phyloP scores from a whole-genome alignment of 164 flowering plant species.

The Sextonia rubra region DNA sequence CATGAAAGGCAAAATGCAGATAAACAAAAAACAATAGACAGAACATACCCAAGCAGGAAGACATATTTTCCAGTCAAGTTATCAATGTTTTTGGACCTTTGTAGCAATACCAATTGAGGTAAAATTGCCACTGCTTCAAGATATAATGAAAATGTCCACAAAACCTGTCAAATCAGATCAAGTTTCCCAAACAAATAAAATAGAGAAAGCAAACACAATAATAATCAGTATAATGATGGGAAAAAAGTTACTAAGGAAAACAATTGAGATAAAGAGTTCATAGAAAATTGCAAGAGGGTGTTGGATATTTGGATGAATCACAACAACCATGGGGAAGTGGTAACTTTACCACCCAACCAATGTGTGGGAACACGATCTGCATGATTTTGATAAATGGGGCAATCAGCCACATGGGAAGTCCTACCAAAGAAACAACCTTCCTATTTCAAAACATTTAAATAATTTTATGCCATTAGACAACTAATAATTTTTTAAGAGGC shows the following conservation, averaged over 20 bases:
- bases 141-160: conserved; percentile 59
- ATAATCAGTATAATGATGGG: not conserved
- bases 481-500: no score
- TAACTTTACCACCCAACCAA: no score
- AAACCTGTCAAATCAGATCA: conserved; percentile 20
- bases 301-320: no score
- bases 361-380: no score
- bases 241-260: not conserved
- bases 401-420: no score
- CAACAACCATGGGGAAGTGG: no score
- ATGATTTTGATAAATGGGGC: no score
- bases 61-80: conserved; percentile 56
- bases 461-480: no score
- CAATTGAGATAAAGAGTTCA: not conserved
- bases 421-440: no score
- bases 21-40: not conserved
- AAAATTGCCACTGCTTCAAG: conserved; percentile 63
- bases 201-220: not conserved
- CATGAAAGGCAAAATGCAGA: not conserved
- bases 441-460: no score
- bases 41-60: conserved; percentile 57
- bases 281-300: no score
- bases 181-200: not conserved
- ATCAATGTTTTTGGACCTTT: conserved; percentile 53
- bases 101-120: conserved; percentile 57